Conservation (phyloP, 2,329 filamentous ascomycete species). For the Coleophoma crateriformis region DNA sequence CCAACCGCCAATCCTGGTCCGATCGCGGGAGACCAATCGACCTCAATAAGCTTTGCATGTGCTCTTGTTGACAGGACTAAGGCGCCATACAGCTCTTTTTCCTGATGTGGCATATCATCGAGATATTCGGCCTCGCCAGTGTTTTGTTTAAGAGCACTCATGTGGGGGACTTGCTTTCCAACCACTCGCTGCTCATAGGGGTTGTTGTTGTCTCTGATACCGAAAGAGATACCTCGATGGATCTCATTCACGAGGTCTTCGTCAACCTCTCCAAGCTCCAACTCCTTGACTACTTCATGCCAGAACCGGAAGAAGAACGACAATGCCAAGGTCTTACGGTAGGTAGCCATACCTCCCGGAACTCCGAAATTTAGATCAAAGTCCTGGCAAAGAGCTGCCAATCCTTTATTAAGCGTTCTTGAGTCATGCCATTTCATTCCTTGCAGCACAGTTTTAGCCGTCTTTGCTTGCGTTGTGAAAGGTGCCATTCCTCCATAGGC, state of each 20-base stretch:
- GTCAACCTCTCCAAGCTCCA: slow-evolving; percentile 54
- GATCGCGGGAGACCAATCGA: slow-evolving; percentile 69
- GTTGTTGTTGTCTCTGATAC: slow-evolving; percentile 66
- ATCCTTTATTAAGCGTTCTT: slow-evolving; percentile 76
- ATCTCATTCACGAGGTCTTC: slow-evolving; percentile 74
- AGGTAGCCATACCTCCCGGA: slow-evolving; percentile 93
- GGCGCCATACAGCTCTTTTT: slow-evolving; percentile 82
- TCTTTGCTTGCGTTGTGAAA: slow-evolving; percentile 74
- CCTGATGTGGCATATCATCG: slow-evolving; percentile 80
- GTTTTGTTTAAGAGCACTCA: slow-evolving; percentile 85
- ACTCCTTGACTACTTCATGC: slow-evolving; percentile 68
- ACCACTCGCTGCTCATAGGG: slow-evolving; percentile 77
- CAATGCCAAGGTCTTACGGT: slow-evolving; percentile 79
- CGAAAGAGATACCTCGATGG: slow-evolving; percentile 73
- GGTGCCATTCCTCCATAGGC: slow-evolving; percentile 95
- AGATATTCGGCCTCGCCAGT: slow-evolving; percentile 93
- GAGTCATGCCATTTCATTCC: slow-evolving; percentile 76
- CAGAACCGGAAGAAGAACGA: slow-evolving; percentile 97
- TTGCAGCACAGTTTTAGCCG: slow-evolving; percentile 63
- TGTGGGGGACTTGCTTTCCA: slow-evolving; percentile 75
- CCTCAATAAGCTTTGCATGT: slow-evolving; percentile 74
- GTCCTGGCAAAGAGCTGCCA: slow-evolving; percentile 77
- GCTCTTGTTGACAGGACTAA: slow-evolving; percentile 82
- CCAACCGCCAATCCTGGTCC: slow-evolving; percentile 62
- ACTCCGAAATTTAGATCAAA: slow-evolving; percentile 85